phyloP scores from a whole-genome alignment of 208 protist species.

The Leishmania gerbilli region DNA sequence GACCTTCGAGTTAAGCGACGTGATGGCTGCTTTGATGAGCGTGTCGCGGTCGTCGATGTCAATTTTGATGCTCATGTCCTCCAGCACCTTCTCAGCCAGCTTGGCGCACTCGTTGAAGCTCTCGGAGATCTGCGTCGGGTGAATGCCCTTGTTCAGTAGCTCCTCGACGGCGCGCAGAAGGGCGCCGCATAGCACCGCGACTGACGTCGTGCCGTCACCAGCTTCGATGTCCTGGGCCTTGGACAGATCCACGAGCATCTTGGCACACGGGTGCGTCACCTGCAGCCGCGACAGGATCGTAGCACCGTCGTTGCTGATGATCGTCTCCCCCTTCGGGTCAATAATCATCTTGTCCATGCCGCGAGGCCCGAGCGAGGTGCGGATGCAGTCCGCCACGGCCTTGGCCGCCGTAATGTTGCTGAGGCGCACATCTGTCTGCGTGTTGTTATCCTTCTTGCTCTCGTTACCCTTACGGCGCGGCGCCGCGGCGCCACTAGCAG shows the following conservation, averaged over 20 bases:
- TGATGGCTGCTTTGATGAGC: conserved; percentile 96
- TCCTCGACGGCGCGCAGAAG: conserved; percentile 92
- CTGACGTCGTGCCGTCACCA: conserved; percentile 99
- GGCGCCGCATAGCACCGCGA: conserved; percentile 97
- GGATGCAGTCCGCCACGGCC: conserved; percentile 97
- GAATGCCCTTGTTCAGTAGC: conserved; percentile 97
- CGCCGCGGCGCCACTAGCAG: neutral
- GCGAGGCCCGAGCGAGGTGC: conserved; percentile 98
- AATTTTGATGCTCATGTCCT: conserved; percentile 94
- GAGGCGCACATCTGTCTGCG: conserved; percentile 92
- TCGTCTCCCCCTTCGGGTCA: conserved; percentile 91
- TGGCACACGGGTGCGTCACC: conserved; percentile 97
- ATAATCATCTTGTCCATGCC: conserved; percentile 99
- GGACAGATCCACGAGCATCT: conserved; percentile 99
- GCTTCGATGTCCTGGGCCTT: conserved; percentile 99
- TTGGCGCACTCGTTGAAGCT: conserved; percentile 89
- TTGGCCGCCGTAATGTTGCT: conserved; percentile 95
- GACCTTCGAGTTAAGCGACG: conserved; percentile 99
- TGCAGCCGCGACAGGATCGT: conserved; percentile 98
- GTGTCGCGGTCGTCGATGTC: conserved; percentile 93
- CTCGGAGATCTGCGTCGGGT: conserved; percentile 96
- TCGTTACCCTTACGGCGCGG: conserved; percentile 55
- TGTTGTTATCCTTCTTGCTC: conserved; percentile 89
- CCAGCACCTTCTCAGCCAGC: conserved; percentile 93
- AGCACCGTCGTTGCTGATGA: conserved; percentile 99